Conservation (phyloP, 2,329 filamentous ascomycete genomes). For the Aspergillus transmontanensis region DNA sequence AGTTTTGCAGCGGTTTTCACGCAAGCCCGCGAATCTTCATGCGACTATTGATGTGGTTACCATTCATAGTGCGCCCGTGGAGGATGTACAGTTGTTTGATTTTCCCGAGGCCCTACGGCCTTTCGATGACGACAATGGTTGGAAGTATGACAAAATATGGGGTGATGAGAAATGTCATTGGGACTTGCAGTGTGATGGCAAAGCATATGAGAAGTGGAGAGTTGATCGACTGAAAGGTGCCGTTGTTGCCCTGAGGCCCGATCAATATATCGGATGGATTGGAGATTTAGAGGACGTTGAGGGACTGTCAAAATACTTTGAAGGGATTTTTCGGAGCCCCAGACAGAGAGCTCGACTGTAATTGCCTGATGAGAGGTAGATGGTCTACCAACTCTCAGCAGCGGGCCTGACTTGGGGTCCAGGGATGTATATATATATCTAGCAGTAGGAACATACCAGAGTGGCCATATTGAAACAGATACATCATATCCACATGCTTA, state of each 20-base stretch:
- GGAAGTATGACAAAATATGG: conserved; percentile 61
- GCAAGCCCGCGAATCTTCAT: conserved; percentile 41
- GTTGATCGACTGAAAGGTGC: conserved; percentile 26
- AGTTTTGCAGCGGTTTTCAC: conserved; percentile 49
- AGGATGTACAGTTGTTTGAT: conserved; percentile 54
- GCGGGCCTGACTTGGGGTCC: background rate
- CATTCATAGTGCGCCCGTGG: conserved; percentile 58
- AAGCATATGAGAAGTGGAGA: conserved; percentile 30
- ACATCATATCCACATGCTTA: too few relatives aligned
- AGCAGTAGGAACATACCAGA: too few relatives aligned
- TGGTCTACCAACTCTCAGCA: background rate
- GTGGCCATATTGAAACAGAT: too few relatives aligned
- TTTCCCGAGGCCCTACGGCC: conserved; percentile 53
- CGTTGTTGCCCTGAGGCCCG: conserved; percentile 26
- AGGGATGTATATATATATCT: too few relatives aligned
- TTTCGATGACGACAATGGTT: conserved; percentile 51
- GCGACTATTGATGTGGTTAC: conserved; percentile 63
- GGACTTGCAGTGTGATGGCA: conserved; percentile 28
- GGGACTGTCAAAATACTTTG: conserved; percentile 25
- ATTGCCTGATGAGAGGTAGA: background rate
- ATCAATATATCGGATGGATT: conserved; percentile 35
- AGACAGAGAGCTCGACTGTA: background rate
- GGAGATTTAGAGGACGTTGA: conserved; percentile 28
- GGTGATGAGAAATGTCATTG: conserved; percentile 49
- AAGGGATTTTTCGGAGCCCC: conserved; percentile 19